phyloP scores from a whole-genome alignment of 805 yeast genomes.

The Pichia sporocuriosa region DNA sequence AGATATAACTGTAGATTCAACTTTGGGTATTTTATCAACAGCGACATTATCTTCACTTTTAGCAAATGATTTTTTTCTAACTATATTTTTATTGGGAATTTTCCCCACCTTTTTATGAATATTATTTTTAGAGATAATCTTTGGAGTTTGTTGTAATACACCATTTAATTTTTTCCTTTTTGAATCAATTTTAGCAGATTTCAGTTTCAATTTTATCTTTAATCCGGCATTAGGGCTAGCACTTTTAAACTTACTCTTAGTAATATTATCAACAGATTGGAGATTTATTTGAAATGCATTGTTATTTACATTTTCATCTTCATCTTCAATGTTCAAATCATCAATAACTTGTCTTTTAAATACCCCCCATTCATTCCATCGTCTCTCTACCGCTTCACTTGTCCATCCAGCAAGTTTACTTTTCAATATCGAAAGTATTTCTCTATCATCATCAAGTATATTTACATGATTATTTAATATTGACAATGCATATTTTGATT shows the following conservation, averaged over 20 bases:
- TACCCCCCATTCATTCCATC: slow-evolving; percentile 20
- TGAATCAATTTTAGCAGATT: too few relatives aligned
- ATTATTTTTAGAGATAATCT: background rate
- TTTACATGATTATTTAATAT: slow-evolving; percentile 20
- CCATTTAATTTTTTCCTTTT: background rate
- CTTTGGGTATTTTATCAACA: background rate
- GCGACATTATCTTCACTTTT: too few relatives aligned
- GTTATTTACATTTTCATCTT: background rate
- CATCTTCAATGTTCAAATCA: background rate
- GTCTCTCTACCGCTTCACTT: slow-evolving; percentile 14
- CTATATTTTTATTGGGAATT: too few relatives aligned
- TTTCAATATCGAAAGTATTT: slow-evolving; percentile 2
- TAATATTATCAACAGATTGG: background rate
- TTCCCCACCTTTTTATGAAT: too few relatives aligned
- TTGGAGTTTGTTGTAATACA: background rate
- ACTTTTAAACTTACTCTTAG: too few relatives aligned
- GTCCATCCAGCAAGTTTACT: slow-evolving; percentile 14
- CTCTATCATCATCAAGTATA: slow-evolving; percentile 22
- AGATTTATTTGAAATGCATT: too few relatives aligned
- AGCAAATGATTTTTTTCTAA: too few relatives aligned
- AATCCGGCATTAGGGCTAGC: too few relatives aligned
- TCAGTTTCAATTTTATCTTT: too few relatives aligned
- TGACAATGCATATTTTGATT: slow-evolving; percentile 19
- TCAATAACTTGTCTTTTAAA: slow-evolving; percentile 20
- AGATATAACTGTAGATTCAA: background rate